Conservation (phyloP, 2,329 filamentous ascomycete genomes). For the Trichophyton mentagrophytes region DNA sequence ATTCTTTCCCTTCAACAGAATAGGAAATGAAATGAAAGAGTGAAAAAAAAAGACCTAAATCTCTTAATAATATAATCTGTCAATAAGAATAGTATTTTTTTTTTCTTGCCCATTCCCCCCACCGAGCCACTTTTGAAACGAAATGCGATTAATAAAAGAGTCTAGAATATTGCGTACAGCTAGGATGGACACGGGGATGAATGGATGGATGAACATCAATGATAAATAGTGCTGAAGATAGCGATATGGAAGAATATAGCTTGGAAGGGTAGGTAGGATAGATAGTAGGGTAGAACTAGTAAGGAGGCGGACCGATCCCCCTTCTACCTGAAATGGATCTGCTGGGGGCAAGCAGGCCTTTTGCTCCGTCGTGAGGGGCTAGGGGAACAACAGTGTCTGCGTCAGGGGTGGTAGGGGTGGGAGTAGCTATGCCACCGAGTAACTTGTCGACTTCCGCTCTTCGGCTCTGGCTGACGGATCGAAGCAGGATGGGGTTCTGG, state of each 20-base stretch:
- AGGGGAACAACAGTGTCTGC: neutral
- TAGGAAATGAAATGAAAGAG: neutral
- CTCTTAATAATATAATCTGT: too few relatives aligned
- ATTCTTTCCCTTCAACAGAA: too few relatives aligned
- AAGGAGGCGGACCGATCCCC: slow-evolving; percentile 17
- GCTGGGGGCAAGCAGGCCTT: neutral
- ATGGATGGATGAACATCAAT: too few relatives aligned
- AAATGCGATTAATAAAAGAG: too few relatives aligned
- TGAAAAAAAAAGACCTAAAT: neutral
- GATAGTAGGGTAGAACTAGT: slow-evolving; percentile 8
- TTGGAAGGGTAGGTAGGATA: too few relatives aligned
- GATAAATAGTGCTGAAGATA: too few relatives aligned
- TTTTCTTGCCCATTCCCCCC: too few relatives aligned
- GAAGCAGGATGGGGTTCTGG: slow-evolving; percentile 15
- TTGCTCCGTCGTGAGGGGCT: neutral
- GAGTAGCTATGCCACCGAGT: slow-evolving; percentile 26
- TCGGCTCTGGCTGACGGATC: slow-evolving; percentile 11
- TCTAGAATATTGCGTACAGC: too few relatives aligned
- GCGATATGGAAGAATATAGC: neutral
- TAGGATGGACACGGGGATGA: too few relatives aligned
- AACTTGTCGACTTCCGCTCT: slow-evolving; percentile 26
- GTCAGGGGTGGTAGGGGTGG: slow-evolving; percentile 15
- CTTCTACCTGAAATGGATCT: slow-evolving; percentile 2
- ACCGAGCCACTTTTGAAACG: too few relatives aligned
- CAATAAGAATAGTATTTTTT: too few relatives aligned